Evolutionary conservation across 805 yeast species (phyloP), one percentile per base, ranked within the genome.

Genomic region (Myxozyma nipponensis): DNA sequence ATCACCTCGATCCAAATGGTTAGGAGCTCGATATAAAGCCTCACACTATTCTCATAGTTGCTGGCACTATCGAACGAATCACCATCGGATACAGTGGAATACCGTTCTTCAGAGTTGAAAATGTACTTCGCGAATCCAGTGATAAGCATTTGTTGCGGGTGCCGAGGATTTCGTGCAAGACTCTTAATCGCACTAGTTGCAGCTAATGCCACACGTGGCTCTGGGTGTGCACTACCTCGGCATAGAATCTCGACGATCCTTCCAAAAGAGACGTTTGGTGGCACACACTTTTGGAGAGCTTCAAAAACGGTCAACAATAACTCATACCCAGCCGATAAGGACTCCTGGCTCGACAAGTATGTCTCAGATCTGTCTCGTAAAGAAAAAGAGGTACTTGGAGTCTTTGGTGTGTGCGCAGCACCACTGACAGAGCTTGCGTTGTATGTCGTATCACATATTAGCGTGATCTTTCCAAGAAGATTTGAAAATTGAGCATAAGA

Each of bases 1-100:
- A 86, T 76, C 28, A 83, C 83, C 15, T 76, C 77, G 15, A 89
- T 68, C 98, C 98, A 93, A 51, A 87, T 81, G 47, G 80, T 82
- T 23, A 93, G 70, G 19, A 93, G 67, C 26, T 87, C 95, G 2
- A 86, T 84, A 57, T 90, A 93, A 0, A 89, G 72, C 50, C 77
- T 50, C 3, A 56, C 41, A 7, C 48, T 47, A 19, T 39, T 40
- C 35, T 56, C 59, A 78, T 44, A 46, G 36, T 42, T 47, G 7
- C 25, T 26, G 26, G 45, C 17, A 3, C 46, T 30, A 21, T 44
- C 53, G n/a, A 46, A 22, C 26, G 42, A 18, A 1, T 23, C 35
- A 15, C 24, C 22, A 17, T 52, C 56, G 7, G 47, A 35, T 22
- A 21, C 30, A 6, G 45, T 34, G 17, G 51, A 71, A 2, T 62